A percentile compares a stretch with the other conserved stretches of the same genome.
These are phyloP conservation scores for Trypanosoma melophagium DNA, from an alignment of 208 protist species.

Conservation along the genomic window DNA sequence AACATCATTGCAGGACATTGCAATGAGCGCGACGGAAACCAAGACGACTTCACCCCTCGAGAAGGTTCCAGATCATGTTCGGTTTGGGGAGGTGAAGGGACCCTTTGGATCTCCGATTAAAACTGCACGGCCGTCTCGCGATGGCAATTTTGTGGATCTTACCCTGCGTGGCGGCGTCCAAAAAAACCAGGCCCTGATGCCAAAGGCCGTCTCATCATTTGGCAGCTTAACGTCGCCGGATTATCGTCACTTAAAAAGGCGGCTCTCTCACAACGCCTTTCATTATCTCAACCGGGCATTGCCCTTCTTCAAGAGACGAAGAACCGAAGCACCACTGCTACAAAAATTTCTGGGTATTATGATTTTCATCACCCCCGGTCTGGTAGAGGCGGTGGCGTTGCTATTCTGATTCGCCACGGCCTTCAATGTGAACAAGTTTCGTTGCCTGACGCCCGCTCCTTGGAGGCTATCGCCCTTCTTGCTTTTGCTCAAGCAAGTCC, in stretches of 20 bases:
- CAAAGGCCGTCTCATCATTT: background rate
- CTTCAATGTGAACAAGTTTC: background rate
- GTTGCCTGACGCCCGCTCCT: background rate
- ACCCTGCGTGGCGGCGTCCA: background rate
- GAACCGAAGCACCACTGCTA: background rate
- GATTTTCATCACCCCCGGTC: background rate
- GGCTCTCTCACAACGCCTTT: background rate
- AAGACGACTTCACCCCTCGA: constrained; percentile 4
- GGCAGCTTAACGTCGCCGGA: background rate
- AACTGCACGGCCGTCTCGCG: background rate
- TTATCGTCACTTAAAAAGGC: background rate
- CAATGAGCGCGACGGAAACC: constrained; percentile 1
- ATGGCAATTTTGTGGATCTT: background rate
- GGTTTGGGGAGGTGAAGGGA: constrained; percentile 2
- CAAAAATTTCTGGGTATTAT: background rate
- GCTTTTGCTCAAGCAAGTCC: background rate
- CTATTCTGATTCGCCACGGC: background rate
- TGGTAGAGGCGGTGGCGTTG: background rate
- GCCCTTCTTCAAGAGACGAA: background rate
- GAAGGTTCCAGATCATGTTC: background rate
- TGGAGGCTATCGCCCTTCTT: background rate
- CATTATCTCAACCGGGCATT: background rate
- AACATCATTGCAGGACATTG: constrained; percentile 1
- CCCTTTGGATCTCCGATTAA: background rate
- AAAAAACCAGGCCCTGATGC: background rate